Evolutionary conservation across 2,329 filamentous ascomycete genomes (phyloP).

Genomic region (Apiospora malaysiana): DNA sequence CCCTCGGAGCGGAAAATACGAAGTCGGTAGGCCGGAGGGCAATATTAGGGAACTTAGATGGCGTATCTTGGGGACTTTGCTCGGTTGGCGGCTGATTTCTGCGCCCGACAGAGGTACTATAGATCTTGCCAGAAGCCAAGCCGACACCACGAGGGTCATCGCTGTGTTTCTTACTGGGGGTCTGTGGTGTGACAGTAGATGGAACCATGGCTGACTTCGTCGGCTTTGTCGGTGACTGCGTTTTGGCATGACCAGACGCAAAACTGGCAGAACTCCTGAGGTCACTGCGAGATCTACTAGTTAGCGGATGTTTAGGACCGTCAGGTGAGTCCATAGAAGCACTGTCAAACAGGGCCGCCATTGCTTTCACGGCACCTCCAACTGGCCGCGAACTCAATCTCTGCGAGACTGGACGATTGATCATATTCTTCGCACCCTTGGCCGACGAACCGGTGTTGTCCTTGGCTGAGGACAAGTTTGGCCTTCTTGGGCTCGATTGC

Average conservation of each 20-base stretch:
- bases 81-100: neutral
- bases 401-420: constrained; percentile 25
- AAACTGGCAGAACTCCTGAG: constrained; percentile 30
- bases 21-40: constrained; percentile 28
- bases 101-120: neutral
- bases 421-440: constrained; percentile 21
- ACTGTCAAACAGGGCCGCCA: constrained; percentile 59
- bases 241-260: constrained; percentile 35
- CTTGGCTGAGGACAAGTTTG: constrained; percentile 21
- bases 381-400: constrained; percentile 35
- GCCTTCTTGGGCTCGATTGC: constrained; percentile 5
- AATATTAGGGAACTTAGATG: constrained; percentile 26
- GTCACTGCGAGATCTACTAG: constrained; percentile 25
- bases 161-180: constrained; percentile 12
- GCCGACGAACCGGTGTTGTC: constrained; percentile 21
- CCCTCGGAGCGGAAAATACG: constrained; percentile 29
- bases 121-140: neutral
- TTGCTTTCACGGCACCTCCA: constrained; percentile 50
- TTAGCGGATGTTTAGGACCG: constrained; percentile 23
- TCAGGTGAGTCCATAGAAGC: constrained; percentile 35
- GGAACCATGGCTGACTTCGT: neutral
- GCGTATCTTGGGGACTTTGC: constrained; percentile 19
- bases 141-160: neutral
- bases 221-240: constrained; percentile 27
- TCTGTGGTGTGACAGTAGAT: constrained; percentile 21